Conservation (phyloP, 176 grass and related monocot genomes). For the Leersia perrieri region DNA sequence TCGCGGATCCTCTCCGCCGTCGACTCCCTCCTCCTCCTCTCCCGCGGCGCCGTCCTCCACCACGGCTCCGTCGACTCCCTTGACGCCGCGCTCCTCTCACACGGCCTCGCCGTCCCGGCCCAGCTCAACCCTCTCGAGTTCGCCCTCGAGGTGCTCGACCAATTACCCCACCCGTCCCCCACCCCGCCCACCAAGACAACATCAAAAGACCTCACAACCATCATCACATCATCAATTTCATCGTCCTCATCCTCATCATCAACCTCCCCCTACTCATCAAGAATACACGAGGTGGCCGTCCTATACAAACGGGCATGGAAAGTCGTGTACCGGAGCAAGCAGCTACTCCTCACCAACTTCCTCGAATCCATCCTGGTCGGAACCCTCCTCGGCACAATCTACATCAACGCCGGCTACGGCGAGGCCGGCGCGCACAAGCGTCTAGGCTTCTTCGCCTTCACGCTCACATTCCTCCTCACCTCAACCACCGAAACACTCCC, state of each 20-base stretch:
- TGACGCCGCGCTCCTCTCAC: conserved; percentile 55
- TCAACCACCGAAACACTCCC: conserved; percentile 91
- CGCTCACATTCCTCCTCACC: conserved; percentile 85
- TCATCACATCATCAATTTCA: not conserved
- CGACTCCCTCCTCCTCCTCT: conserved; percentile 87
- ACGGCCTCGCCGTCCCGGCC: conserved; percentile 55
- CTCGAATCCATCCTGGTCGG: conserved; percentile 66
- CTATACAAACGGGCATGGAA: conserved; percentile 79
- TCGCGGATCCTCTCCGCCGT: conserved; percentile 77
- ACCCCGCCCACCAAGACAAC: conserved; percentile 3
- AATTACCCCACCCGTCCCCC: conserved; percentile 48
- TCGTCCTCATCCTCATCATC: not conserved
- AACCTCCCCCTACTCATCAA: conserved; percentile 43
- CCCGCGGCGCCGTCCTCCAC: conserved; percentile 77
- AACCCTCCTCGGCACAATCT: conserved; percentile 80
- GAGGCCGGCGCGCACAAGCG: conserved; percentile 71
- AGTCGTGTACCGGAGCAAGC: conserved; percentile 85
- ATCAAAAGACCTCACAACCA: not conserved
- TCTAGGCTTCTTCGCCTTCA: conserved; percentile 94
- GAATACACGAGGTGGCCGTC: conserved; percentile 52
- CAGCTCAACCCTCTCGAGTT: conserved; percentile 94
- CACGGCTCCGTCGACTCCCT: conserved; percentile 76
- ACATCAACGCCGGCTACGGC: conserved; percentile 69
- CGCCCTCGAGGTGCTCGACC: conserved; percentile 79
- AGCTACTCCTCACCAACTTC: conserved; percentile 88